A percentile compares a stretch with the other conserved stretches of the same genome.
phyloP scores from a whole-genome alignment of 2,329 filamentous ascomycete species.

The Blumeria hordei region DNA sequence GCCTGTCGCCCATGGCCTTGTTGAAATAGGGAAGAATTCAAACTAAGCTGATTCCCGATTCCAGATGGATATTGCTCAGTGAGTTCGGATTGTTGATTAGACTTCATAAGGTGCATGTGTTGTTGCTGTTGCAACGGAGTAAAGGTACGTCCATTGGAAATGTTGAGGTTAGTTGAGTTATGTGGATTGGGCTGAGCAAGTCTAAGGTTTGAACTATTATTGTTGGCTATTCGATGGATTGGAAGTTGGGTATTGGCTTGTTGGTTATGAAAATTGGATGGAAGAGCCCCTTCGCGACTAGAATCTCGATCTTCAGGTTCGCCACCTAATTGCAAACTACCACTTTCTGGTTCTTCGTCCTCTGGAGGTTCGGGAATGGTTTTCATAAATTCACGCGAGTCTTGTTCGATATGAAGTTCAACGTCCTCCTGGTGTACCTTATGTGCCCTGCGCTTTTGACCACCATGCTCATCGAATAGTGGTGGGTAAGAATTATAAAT shows the following conservation, averaged over 20 bases:
- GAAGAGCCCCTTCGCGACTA: slow-evolving; percentile 19
- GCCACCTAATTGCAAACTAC: slow-evolving; percentile 70
- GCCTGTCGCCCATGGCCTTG: slow-evolving; percentile 59
- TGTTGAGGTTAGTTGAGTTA: slow-evolving; percentile 25
- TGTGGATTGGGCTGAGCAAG: slow-evolving; percentile 25
- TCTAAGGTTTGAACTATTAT: slow-evolving; percentile 27
- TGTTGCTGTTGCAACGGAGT: slow-evolving; percentile 61
- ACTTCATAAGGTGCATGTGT: slow-evolving; percentile 28
- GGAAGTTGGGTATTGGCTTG: slow-evolving; percentile 50
- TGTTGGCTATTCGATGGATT: slow-evolving; percentile 37
- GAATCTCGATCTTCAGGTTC: slow-evolving; percentile 66
- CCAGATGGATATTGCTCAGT: slow-evolving; percentile 35
- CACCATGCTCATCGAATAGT: slow-evolving; percentile 62
- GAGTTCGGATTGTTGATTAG: slow-evolving; percentile 19
- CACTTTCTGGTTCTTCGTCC: slow-evolving; percentile 58
- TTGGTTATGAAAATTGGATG: slow-evolving; percentile 22
- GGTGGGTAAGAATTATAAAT: slow-evolving; percentile 37
- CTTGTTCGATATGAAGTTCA: slow-evolving; percentile 25
- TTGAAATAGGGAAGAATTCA: slow-evolving; percentile 27
- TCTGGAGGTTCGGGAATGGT: slow-evolving; percentile 22
- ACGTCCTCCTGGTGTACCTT: slow-evolving; percentile 43
- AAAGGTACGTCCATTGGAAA: slow-evolving; percentile 45
- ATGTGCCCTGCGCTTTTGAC: slow-evolving; percentile 56
- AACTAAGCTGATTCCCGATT: slow-evolving; percentile 21
- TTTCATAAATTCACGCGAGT: slow-evolving; percentile 26